Percentiles rank a stretch among this genome's conserved stretches.
Evolutionary conservation across 2,329 filamentous ascomycete genomes (phyloP).

Genomic region (Penicillium sp.): DNA sequence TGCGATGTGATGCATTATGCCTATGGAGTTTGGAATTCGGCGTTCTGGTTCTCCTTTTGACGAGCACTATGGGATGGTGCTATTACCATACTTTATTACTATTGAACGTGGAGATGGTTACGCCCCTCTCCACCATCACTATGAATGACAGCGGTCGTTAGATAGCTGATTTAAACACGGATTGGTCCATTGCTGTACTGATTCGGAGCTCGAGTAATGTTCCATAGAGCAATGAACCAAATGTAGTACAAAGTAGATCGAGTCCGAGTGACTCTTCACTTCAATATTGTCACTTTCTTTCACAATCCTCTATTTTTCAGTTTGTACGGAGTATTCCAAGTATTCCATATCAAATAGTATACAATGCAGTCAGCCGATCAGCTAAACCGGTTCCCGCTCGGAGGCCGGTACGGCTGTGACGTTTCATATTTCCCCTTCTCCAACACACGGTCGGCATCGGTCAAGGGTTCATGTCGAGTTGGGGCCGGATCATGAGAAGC

Average conservation of each 20-base stretch:
- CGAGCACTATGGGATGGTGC: neutral
- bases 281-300: neutral
- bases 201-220: neutral
- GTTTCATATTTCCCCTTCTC: conserved; percentile 92
- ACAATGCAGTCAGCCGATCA: conserved; percentile 26
- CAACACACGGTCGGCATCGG: conserved; percentile 54
- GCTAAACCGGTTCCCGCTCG: conserved; percentile 78
- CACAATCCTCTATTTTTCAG: neutral
- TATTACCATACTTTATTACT: neutral
- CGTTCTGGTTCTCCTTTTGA: conserved; percentile 5
- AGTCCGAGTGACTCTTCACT: neutral
- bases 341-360: conserved; percentile 3
- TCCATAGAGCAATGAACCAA: neutral
- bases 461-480: conserved; percentile 68
- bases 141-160: neutral
- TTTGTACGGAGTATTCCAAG: neutral
- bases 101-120: neutral
- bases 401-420: conserved; percentile 61
- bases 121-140: neutral
- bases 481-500: conserved; percentile 72
- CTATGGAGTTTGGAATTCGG: conserved; percentile 11
- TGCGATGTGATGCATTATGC: conserved; percentile 13
- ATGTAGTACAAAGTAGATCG: neutral
- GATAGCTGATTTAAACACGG: neutral
- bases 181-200: neutral